Evolutionary conservation across 2,329 filamentous ascomycete genomes (phyloP), one percentile per base, ranked within the genome.

Genomic region (Colletotrichum theobromicola): DNA sequence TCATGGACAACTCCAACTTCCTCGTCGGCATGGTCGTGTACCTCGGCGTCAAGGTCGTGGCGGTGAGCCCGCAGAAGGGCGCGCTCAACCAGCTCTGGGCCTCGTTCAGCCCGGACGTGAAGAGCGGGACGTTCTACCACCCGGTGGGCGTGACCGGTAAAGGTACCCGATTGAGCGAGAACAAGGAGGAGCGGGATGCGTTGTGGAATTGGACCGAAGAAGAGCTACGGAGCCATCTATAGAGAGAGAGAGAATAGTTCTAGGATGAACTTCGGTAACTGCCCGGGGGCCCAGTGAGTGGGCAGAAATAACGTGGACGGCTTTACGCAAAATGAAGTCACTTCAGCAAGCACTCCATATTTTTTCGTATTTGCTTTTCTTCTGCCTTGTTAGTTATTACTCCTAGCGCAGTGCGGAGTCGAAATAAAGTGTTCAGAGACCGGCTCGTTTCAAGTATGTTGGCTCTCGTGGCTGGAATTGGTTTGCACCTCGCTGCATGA

Each of bases 11-110:
- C 90, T 98, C 95, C 50, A 95, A 98, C 92, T 98, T 98, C 95
- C 98, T 98, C 88, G 95, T 98, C 77, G 97, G 96, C 82, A 98
- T 98, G 80, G 96, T 98, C 84, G 96, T 98, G 93, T 98, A 98
- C 85, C 96, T 95, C 90, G 97, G 97, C 86, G 98, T 78, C 37
- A 76, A 76, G 12, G 26, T 72, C 26, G 42, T 37, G 28, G 69
- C 80, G 75, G 75, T 82, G 70, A 78, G 79, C 8, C 63, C 78
- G 7, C 78, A 81, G 2, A 74, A 72, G 62, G 72, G 72, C 5
- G 72, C 72, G 12, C 57, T 74, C 34, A 82, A 81, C 61, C 80
- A 80, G 37, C 74, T 82, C 2, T 84, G 83, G 83, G 83, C 82
- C n/a, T 79, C 82, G 15, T 72, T 76, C 46, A 75, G 70, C 63